Conservation (phyloP, 257 asterid genomes). For the Oldenlandia corymbosa region DNA sequence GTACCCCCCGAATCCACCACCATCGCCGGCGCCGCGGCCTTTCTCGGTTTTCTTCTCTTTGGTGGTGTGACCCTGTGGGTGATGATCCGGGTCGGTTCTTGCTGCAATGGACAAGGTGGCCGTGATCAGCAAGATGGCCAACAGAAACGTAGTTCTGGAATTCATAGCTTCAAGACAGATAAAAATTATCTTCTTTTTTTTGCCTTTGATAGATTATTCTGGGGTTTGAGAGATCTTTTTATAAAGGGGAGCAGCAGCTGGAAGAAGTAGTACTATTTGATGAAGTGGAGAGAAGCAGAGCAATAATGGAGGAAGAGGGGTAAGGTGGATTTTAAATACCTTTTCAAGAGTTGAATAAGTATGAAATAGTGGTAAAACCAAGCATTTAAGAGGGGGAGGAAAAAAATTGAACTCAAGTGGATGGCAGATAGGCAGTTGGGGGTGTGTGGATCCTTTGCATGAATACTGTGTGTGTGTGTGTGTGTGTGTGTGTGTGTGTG, state of each 20-base stretch:
- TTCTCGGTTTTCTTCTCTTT: neutral
- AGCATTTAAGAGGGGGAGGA: slow-evolving; percentile 28
- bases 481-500: neutral
- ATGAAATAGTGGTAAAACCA: neutral
- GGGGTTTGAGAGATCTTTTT: neutral
- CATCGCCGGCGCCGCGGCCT: slow-evolving; percentile 1
- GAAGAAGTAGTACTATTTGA: too few species aligned
- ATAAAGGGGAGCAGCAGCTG: neutral
- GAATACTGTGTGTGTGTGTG: neutral
- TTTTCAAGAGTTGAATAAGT: neutral
- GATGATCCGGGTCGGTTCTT: slow-evolving; percentile 23
- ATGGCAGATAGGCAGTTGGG: slow-evolving; percentile 43
- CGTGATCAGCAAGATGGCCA: slow-evolving; percentile 28
- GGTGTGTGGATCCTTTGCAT: neutral
- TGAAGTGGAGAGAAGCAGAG: slow-evolving; percentile 11
- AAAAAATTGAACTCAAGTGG: slow-evolving; percentile 29
- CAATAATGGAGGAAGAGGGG: neutral
- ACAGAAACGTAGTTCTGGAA: slow-evolving; percentile 15
- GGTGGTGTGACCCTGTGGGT: neutral
- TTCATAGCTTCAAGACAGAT: slow-evolving; percentile 34
- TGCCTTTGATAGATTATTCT: neutral
- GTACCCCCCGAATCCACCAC: slow-evolving; percentile 34
- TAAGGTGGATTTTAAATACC: too few species aligned
- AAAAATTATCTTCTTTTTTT: neutral
- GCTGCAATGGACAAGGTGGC: slow-evolving; percentile 29